Evolutionary conservation across 345 rosid genomes (phyloP), one percentile per base, ranked within the genome.

Genomic region (Salix caprea): DNA sequence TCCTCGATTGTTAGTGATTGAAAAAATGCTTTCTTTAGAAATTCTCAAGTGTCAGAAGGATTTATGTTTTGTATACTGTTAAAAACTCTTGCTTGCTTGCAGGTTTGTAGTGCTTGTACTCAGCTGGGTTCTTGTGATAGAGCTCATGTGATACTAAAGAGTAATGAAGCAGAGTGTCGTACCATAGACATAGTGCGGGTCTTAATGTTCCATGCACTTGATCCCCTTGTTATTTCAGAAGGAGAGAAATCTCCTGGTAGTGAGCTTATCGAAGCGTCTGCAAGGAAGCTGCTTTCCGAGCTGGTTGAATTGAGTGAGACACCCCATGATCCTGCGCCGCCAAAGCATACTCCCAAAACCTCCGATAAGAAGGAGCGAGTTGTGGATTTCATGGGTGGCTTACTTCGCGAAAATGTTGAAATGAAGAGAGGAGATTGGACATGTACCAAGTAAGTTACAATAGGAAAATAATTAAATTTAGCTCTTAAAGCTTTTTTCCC

Each of bases 51-150:
- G 16, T 44, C 26, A 23, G 28, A 48, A 21, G 28, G 28, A n/a
- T 19, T 11, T 21, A 13, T 65, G 12, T 64, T 28, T 54, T 65
- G 11, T 70, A 50, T 54, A 69, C 72, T 79, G 50, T 77, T 42
- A 52, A 50, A 74, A 77, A 26, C 23, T 42, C 46, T 11, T 42
- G 46, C 68, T 78, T 75, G 76, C 40, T 42, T 70, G 48, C 85
- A 93, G 99, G 95, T 88, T 83, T 96, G 99, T 70, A 74, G 94
- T 80, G 77, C 83, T 69, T 96, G 99, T 89, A 90, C 86, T 82
- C 84, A 90, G 42, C 92, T 94, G 69, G 85, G 89, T 54, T 90
- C 96, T 13, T 96, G 99, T 85, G 99, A 96, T 77, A 90, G 91
- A 82, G 99, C 99, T 74, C 91, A 91, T 65, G 90, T 91, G 81